These are phyloP conservation scores for Pisolithus microcarpus DNA, from an alignment of 768 basidiomycete genomes.

Conservation along the genomic window DNA sequence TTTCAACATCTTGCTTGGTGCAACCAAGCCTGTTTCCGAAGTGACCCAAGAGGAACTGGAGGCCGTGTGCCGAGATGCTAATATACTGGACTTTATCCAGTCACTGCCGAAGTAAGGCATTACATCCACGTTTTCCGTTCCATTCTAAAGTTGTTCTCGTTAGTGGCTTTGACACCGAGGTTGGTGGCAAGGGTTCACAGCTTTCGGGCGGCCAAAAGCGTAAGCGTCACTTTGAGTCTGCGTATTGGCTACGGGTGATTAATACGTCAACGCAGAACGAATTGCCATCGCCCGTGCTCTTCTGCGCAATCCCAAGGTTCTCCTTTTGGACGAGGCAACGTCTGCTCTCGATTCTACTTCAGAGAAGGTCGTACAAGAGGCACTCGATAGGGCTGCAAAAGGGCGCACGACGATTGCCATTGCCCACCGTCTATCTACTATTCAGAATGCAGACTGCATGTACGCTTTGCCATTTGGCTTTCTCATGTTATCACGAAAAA, in stretches of 20 bases:
- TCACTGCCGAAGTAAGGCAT: constrained; percentile 72
- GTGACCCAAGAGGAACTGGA: constrained; percentile 87
- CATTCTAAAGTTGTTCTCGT: constrained; percentile 6
- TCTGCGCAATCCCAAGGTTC: constrained; percentile 81
- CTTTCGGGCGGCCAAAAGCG: constrained; percentile 87
- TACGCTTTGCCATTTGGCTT: constrained; percentile 17
- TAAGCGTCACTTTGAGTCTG: constrained; percentile 25
- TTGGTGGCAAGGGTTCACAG: constrained; percentile 86
- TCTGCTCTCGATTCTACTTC: constrained; percentile 87
- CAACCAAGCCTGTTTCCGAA: constrained; percentile 64
- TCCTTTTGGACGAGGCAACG: constrained; percentile 85
- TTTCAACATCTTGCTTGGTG: constrained; percentile 87
- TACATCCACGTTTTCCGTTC: neutral
- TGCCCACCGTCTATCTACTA: constrained; percentile 88
- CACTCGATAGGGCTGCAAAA: constrained; percentile 85
- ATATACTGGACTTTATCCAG: constrained; percentile 85
- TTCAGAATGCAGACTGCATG: constrained; percentile 89
- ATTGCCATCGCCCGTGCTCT: constrained; percentile 88
- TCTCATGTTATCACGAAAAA: neutral
- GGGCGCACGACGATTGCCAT: constrained; percentile 94
- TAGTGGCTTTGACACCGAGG: constrained; percentile 86
- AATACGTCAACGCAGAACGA: constrained; percentile 35
- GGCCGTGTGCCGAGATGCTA: constrained; percentile 80
- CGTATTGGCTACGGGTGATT: neutral
- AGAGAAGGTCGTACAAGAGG: constrained; percentile 92